Evolutionary conservation across 495 filamentous ascomycete genomes (phyloP), one percentile per base, ranked within the genome.

Genomic region (Penicillium robsamsonii): DNA sequence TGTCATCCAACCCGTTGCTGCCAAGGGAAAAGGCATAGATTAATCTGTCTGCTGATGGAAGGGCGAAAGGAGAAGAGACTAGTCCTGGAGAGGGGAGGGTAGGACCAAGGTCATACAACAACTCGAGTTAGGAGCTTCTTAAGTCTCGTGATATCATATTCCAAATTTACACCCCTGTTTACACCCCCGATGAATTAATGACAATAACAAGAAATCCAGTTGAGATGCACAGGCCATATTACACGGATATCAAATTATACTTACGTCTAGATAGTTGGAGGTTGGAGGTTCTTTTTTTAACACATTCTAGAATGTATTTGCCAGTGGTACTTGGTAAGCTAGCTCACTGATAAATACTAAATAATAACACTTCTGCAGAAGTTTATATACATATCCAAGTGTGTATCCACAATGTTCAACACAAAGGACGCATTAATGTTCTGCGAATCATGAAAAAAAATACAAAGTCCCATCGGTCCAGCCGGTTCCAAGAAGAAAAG

Each of bases 391-490:
- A 53, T 35, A 27, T 29, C 35, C 35, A 29, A 48, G 31, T 49
- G 45, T 20, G 15, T 29, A 25, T 44, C 24, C 43, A 40, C 18
- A 35, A n/a, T 25, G 24, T 53, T 13, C 15, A 30, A 54, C 20
- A 53, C 42, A 20, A 44, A 35, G 30, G 24, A 46, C 12, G 15
- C 30, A 46, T n/a, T 54, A 46, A 24, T 35, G 31, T 45, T 43
- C 44, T 15, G 53, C 24, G 35, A 24, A 17, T 12, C n/a, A 17
- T 17, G 8, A 17, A 29, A 47, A 29, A 47, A 59, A 38, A 17
- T 27, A 30, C 42, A 53, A 53, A 45, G 44, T 30, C 53, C 56
- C 58, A 50, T 53, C 44, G 51, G 38, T 13, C 50, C 43, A 42
- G 44, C 29, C 46, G 44, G 53, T 40, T 22, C 22, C 20, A 15